Evolutionary conservation across 495 filamentous ascomycete species (phyloP), one percentile per base, ranked within the genome.

Genomic region (Talaromyces thailandensis): DNA sequence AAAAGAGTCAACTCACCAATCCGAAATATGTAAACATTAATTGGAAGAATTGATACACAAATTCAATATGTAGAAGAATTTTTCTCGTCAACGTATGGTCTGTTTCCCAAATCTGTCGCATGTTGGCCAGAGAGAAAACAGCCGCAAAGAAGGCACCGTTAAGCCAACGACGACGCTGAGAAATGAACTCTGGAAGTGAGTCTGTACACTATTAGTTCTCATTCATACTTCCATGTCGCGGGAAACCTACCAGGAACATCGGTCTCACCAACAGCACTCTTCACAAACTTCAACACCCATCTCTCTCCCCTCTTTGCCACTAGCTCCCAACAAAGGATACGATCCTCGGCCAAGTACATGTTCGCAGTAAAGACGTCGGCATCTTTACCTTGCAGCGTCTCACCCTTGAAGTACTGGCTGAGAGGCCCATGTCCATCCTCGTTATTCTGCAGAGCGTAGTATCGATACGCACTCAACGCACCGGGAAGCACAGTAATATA

Each of bases 81-180:
- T 99, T 99, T 53, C 95, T 87, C 21, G 85, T 77, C 9, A 96
- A 62, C 2, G 91, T 94, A 72, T 99, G 95, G 73, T 97, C 94
- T 12, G 95, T 99, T 59, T 71, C 71, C 93, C 94, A 97, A 70
- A 99, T 85, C 77, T 98, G 95, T 60, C 79, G 84, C 66, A 93
- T 94, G 75, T 99, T 95, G 55, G 96, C 88, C 8, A 98, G 86
- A 5, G 94, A 98, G 77, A 97, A 99, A 48, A 96, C 93, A 60
- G 95, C 94, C 1, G 95, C 95, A 73, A 99, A 99, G 81, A 98
- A 97, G 60, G 95, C 95, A 67, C 95, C 95, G 73, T 99, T 99
- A 25, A 99, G 84, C 95, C 94, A 99, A 67, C 95, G 84, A 63
- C 95, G 83, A 60, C 95, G 86, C 70, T 99, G 95, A 0, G 92